Conservation (phyloP, 495 filamentous ascomycete genomes). For the Lasiosphaeria miniovina region DNA sequence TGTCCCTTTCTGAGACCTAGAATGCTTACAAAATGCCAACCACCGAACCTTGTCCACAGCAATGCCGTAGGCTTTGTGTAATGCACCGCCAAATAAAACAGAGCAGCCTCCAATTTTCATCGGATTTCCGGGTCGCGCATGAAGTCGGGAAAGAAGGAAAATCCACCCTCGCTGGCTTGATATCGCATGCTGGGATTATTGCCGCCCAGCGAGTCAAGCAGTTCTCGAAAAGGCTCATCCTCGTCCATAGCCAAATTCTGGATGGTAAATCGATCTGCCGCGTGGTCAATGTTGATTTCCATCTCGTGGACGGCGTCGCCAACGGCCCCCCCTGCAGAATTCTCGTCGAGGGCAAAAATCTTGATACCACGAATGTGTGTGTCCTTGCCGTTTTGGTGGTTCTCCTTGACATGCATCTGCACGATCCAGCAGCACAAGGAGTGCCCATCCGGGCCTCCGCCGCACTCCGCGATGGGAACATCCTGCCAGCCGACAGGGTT, state of each 20-base stretch:
- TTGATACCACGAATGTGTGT: constrained; percentile 93
- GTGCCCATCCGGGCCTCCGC: constrained; percentile 57
- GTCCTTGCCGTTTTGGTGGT: constrained; percentile 99
- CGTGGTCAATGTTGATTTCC: constrained; percentile 24
- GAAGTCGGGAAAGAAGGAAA: constrained; percentile 36
- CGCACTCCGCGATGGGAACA: constrained; percentile 69
- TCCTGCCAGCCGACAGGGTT: constrained; percentile 87
- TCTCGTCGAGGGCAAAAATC: constrained; percentile 74
- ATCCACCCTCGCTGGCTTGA: constrained; percentile 27
- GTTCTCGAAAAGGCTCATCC: constrained; percentile 29
- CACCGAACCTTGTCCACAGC: background rate
- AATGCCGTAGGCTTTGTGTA: background rate
- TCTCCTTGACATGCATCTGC: constrained; percentile 84
- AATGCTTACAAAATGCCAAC: background rate
- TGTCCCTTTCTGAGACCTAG: background rate
- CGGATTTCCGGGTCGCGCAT: constrained; percentile 48
- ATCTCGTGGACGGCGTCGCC: constrained; percentile 10
- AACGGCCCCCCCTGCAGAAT: constrained; percentile 17
- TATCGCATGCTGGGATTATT: constrained; percentile 8
- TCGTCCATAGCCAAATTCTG: constrained; percentile 25
- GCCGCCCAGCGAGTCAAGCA: constrained; percentile 23
- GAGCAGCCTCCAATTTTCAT: constrained; percentile 15
- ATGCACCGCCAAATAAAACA: background rate
- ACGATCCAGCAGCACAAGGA: constrained; percentile 82
- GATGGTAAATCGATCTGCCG: constrained; percentile 14